Evolutionary conservation across 106 monocot species (phyloP), one percentile per base, ranked within the genome.

Genomic region (Dendrobium nobile): DNA sequence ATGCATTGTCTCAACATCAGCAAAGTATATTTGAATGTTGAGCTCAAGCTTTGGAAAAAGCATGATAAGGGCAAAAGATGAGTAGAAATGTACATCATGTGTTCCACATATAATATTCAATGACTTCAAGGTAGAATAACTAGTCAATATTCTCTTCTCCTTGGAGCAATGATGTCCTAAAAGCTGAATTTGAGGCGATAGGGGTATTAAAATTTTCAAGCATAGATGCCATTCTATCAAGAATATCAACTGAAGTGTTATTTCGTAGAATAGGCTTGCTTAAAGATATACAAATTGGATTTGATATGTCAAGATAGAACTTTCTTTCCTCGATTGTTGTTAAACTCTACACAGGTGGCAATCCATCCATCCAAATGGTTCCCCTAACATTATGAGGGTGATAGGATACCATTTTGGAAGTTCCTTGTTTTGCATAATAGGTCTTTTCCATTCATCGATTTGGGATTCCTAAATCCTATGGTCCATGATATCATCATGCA

Each of bases 281-380:
- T 19, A 80, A 31, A n/a, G 72, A 72, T 54, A 82, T 75, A 80
- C 42, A 27, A 10, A 78, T 78, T 77, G 56, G 77, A 82, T 75
- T 75, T 40, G 72, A 42, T 58, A 84, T 82, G 67, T 89, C 87
- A 75, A 99, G 87, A 41, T 91, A 99, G 77, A 99, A 95, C 68
- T 87, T 92, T 70, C 47, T 87, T 84, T 83, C 82, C n/a, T 93
- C 87, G 72, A 99, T 93, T 41, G 85, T 72, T n/a, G 87, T 77
- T 67, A 99, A 83, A 79, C 87, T 99, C 79, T 93, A 93, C 28
- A 88, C 40, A 77, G 91, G 98, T 74, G 76, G 88, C 47, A 75
- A 87, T 59, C 98, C 98, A 85, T 99, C 98, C 95, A 95, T 99
- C 98, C 98, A 99, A 73, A 99, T 91, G 43, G 92, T 90, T 81